Evolutionary conservation across 1,284 basidiomycete genomes (phyloP), one percentile per base, ranked within the genome.

Genomic region (Garcileccinum viscosum): DNA sequence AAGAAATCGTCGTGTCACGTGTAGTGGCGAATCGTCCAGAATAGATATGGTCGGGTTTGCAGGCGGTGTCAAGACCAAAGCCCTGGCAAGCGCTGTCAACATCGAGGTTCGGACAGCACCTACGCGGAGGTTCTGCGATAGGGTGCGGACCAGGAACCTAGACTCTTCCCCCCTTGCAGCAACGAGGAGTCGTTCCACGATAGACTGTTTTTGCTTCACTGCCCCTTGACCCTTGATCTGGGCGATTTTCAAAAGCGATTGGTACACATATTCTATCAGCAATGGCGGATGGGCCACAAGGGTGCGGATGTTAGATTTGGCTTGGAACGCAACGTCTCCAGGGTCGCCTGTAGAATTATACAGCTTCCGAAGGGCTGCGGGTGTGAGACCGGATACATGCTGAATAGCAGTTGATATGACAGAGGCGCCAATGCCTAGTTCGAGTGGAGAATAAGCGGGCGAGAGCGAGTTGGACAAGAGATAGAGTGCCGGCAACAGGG

Each of bases 51-150:
- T 70, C 67, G 75, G 58, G 59, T 72, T 69, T 67, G 70, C 24
- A 37, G 86, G 84, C n/a, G 85, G 84, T 33, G 86, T 87, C 61
- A 97, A 82, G 12, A 91, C 91, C 72, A 94, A 88, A 0, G 95
- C 93, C 58, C 95, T 86, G n/a, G 95, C 93, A 24, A 98, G 84
- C 12, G 94, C 93, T 22, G 91, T 91, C 27, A 96, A 84, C 59
- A 98, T 89, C 4, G 96, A 94, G 33, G 93, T 90, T 68, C 94
- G 86, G 42, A 97, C 95, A 2, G 96, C 96, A 12, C 95, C 95
- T 35, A 95, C 94, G 33, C 96, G 89, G 53, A 98, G 84, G 80
- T 97, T 94, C 72, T 91, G 90, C 47, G 89, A 89, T 42, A 98
- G 85, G 5, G 91, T 96, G 53, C 96, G 88, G 38, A 94, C 93